Percentiles rank a stretch among this genome's conserved stretches.
These are phyloP conservation scores for Aureobasidium uvarum DNA, from an alignment of 2,329 filamentous ascomycete species.

Conservation along the genomic window DNA sequence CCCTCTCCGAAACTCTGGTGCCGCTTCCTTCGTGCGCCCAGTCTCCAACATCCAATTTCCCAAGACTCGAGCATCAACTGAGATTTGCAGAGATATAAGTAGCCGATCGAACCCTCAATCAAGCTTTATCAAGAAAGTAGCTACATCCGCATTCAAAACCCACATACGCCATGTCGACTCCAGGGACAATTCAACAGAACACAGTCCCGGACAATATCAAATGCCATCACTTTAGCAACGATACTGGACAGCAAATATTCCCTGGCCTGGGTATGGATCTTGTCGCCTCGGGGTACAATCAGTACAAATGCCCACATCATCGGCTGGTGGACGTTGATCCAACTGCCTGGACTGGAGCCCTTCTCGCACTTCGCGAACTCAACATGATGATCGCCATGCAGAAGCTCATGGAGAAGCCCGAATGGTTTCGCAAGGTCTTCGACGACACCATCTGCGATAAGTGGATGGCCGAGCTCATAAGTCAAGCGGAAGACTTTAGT, in stretches of 20 bases:
- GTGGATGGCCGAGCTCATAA: conserved; percentile 30
- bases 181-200: neutral
- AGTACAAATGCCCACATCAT: neutral
- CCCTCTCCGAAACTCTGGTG: neutral
- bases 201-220: neutral
- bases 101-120: neutral
- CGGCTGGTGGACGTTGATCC: neutral
- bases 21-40: neutral
- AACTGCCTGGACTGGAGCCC: neutral
- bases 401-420: conserved; percentile 38
- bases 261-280: conserved; percentile 1
- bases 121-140: neutral
- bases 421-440: conserved; percentile 36
- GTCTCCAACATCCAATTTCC: neutral
- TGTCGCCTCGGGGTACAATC: neutral
- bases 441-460: conserved; percentile 35
- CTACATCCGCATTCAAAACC: no score
- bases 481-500: neutral
- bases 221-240: conserved; percentile 3
- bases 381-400: conserved; percentile 36
- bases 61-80: neutral
- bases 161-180: neutral
- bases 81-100: neutral
- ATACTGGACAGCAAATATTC: neutral
- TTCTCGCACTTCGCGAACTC: conserved; percentile 31